These are phyloP conservation scores for Colletotrichum simmondsii DNA, from an alignment of 2,329 filamentous ascomycete genomes.

Conservation along the genomic window DNA sequence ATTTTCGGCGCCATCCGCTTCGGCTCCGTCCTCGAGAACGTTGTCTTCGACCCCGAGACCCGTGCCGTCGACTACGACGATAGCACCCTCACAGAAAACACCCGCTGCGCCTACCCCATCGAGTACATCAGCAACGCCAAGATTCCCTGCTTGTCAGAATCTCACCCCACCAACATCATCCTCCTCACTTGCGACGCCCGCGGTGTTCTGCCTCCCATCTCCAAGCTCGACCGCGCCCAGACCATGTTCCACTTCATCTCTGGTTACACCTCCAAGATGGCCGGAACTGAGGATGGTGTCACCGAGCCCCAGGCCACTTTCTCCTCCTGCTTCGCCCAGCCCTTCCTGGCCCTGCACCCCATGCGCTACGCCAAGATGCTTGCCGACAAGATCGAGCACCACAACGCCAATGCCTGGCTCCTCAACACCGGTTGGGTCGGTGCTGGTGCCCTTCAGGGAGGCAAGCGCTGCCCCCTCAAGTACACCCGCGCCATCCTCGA, in stretches of 20 bases:
- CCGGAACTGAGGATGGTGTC: conserved; percentile 95
- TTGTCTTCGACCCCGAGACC: conserved; percentile 93
- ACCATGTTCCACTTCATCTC: conserved; percentile 99
- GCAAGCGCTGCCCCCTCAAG: conserved; percentile 97
- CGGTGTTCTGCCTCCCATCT: conserved; percentile 96
- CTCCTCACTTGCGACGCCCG: conserved; percentile 96
- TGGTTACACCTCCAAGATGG: conserved; percentile 99
- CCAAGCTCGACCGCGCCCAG: conserved; percentile 92
- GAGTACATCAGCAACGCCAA: conserved; percentile 99
- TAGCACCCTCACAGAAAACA: conserved; percentile 95
- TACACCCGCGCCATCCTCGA: conserved; percentile 99
- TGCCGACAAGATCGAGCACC: conserved; percentile 94
- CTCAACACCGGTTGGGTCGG: conserved; percentile 99
- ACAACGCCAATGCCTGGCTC: conserved; percentile 97
- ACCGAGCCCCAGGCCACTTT: conserved; percentile 98
- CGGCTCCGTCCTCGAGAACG: conserved; percentile 97
- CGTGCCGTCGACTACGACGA: conserved; percentile 97
- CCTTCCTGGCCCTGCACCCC: conserved; percentile 97
- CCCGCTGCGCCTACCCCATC: conserved; percentile 97
- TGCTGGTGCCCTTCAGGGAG: conserved; percentile 88
- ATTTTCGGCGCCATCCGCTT: conserved; percentile 97
- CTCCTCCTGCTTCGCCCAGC: conserved; percentile 99
- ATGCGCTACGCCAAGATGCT: conserved; percentile 99
- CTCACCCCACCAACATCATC: conserved; percentile 96
- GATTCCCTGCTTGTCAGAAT: conserved; percentile 90